Conservation (phyloP, 23 red algal genomes). For the Gracilariopsis chorda region DNA sequence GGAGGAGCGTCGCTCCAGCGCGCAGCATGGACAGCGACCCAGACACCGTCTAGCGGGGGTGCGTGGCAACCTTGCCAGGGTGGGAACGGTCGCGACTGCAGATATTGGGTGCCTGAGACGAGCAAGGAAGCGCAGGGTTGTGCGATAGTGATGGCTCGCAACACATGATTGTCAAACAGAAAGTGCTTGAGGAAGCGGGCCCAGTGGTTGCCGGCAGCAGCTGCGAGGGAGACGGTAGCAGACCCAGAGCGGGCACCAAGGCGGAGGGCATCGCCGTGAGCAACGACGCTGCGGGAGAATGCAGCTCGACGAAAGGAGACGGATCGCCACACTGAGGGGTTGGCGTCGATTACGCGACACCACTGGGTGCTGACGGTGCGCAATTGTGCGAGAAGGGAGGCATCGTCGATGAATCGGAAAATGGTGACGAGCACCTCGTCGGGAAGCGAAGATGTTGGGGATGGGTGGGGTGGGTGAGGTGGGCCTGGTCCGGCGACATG, state of each 20-base stretch:
- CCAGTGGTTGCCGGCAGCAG: constrained; percentile 40
- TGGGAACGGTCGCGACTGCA: constrained; percentile 8
- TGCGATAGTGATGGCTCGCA: constrained; percentile 34
- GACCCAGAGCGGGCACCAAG: background rate
- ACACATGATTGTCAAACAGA: background rate
- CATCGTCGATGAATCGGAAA: constrained; percentile 17
- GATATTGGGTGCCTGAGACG: background rate
- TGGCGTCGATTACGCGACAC: constrained; percentile 42
- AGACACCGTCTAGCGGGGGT: background rate
- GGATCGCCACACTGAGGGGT: constrained; percentile 20
- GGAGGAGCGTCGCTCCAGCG: background rate
- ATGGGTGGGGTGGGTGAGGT: background rate
- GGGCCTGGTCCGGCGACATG: background rate
- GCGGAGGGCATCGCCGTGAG: background rate
- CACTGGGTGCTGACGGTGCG: constrained; percentile 34
- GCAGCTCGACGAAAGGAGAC: constrained; percentile 17
- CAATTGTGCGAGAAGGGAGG: background rate
- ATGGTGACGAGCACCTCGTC: constrained; percentile 41
- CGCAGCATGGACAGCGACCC: constrained; percentile 29
- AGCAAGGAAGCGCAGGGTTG: constrained; percentile 21
- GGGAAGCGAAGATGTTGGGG: background rate
- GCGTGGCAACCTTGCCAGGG: background rate
- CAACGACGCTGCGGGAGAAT: constrained; percentile 12
- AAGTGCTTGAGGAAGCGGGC: constrained; percentile 28
- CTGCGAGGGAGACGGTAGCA: background rate